A percentile compares a stretch with the other conserved stretches of the same genome.
Conservation (phyloP, 2,329 filamentous ascomycete species). For the Fusarium circinatum region DNA sequence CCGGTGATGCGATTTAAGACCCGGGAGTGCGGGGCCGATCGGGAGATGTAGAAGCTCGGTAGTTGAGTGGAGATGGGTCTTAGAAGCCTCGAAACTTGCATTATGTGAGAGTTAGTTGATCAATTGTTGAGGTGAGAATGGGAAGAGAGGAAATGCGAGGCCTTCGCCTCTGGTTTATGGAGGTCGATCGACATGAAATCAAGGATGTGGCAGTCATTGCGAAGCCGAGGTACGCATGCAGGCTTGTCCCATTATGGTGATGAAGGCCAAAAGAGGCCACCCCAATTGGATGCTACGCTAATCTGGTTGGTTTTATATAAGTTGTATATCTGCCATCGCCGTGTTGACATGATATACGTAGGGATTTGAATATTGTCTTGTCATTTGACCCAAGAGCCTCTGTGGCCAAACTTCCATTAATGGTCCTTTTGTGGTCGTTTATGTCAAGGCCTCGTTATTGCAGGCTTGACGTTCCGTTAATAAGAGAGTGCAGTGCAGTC, state of each 20-base stretch:
- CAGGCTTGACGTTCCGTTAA: not conserved
- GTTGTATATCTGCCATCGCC: not conserved
- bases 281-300: conserved; percentile 6
- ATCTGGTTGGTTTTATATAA: not conserved
- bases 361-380: not conserved
- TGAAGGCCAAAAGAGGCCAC: conserved; percentile 1
- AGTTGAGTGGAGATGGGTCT: conserved; percentile 17
- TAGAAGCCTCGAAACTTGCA: conserved; percentile 21
- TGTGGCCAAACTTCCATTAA: not conserved
- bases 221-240: conserved; percentile 28
- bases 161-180: not conserved
- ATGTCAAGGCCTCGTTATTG: not conserved
- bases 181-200: conserved; percentile 7
- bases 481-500: not conserved
- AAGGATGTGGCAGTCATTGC: conserved; percentile 9
- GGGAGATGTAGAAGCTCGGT: conserved; percentile 19
- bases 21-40: conserved; percentile 19
- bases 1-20: conserved; percentile 5
- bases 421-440: not conserved
- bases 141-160: not conserved
- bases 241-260: conserved; percentile 7
- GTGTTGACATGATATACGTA: not conserved
- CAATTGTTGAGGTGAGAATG: not conserved
- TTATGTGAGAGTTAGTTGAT: not conserved
- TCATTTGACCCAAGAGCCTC: not conserved